phyloP scores from a whole-genome alignment of 768 basidiomycete genomes.

The Boletus eberwhitei region DNA sequence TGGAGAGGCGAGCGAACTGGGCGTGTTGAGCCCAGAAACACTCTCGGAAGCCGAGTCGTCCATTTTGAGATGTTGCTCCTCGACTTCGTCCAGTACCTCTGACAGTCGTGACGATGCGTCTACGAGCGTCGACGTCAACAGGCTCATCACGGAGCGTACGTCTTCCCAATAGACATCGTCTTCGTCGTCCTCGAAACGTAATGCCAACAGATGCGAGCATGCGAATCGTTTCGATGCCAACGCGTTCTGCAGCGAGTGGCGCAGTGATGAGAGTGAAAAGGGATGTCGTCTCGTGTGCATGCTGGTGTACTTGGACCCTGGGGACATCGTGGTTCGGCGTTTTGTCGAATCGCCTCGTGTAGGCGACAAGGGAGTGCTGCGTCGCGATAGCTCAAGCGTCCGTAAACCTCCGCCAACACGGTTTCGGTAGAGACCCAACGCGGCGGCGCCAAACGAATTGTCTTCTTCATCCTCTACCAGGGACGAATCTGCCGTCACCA shows the following conservation, averaged over 20 bases:
- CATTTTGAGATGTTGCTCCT: constrained; percentile 44
- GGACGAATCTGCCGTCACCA: constrained; percentile 20
- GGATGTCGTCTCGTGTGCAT: constrained; percentile 62
- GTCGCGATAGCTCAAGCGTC: constrained; percentile 39
- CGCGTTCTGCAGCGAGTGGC: constrained; percentile 60
- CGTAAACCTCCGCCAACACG: constrained; percentile 50
- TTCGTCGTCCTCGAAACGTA: constrained; percentile 71
- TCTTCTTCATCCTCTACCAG: constrained; percentile 23
- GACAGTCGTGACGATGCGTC: constrained; percentile 62
- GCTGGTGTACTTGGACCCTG: constrained; percentile 61
- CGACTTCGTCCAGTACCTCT: constrained; percentile 60
- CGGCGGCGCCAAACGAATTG: constrained; percentile 56
- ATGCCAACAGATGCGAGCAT: constrained; percentile 73
- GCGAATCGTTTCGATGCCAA: constrained; percentile 72
- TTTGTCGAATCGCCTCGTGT: constrained; percentile 11
- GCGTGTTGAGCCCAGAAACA: constrained; percentile 9
- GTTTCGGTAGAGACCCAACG: constrained; percentile 56
- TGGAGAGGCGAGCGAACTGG: constrained; percentile 19
- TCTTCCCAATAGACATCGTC: constrained; percentile 85
- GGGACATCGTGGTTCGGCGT: constrained; percentile 32
- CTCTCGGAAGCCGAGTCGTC: constrained; percentile 44
- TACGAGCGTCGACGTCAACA: constrained; percentile 63
- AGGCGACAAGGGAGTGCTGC: constrained; percentile 12
- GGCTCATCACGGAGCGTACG: constrained; percentile 67
- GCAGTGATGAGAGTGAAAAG: constrained; percentile 61